Evolutionary conservation across 2,329 filamentous ascomycete genomes (phyloP).

Genomic region (Parasarocladium wereldwijsianum): DNA sequence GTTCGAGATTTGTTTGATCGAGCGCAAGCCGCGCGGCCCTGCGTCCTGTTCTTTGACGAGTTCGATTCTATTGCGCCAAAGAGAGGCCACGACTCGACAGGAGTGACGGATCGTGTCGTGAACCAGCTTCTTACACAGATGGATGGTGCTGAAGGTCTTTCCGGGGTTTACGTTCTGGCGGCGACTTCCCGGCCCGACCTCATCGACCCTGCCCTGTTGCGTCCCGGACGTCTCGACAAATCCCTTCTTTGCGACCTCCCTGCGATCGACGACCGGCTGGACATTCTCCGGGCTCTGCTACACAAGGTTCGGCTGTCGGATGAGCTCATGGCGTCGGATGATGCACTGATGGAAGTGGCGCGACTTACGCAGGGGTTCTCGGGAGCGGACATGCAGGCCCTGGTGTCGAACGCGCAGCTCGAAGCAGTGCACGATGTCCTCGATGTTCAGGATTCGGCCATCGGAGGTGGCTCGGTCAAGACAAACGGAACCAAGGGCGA

Average conservation of each 20-base stretch:
- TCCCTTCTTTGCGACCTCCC: conserved; percentile 86
- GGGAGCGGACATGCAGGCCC: conserved; percentile 84
- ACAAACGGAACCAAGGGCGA: conserved; percentile 19
- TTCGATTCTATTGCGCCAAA: conserved; percentile 98
- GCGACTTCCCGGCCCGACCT: conserved; percentile 87
- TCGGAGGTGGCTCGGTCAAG: conserved; percentile 20
- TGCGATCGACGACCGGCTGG: conserved; percentile 60
- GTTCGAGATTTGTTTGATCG: conserved; percentile 92
- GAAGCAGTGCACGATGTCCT: conserved; percentile 94
- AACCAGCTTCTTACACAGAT: conserved; percentile 98
- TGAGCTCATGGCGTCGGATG: conserved; percentile 42
- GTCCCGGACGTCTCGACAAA: conserved; percentile 88
- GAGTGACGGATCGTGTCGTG: conserved; percentile 96
- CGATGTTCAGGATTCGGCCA: conserved; percentile 36
- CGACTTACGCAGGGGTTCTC: conserved; percentile 75
- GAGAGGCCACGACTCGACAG: conserved; percentile 89
- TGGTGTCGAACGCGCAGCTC: conserved; percentile 91
- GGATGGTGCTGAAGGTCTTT: conserved; percentile 92
- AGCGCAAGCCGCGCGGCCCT: conserved; percentile 78
- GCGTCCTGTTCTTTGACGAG: conserved; percentile 95
- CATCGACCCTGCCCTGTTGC: conserved; percentile 83
- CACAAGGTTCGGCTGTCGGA: conserved; percentile 62
- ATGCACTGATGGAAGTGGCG: conserved; percentile 58
- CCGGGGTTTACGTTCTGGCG: conserved; percentile 89
- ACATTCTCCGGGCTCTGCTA: conserved; percentile 77